A percentile compares a stretch with the other conserved stretches of the same genome.
These are phyloP conservation scores for Bacterosira constricta DNA, from an alignment of 108 stramenopile genomes.

Conservation along the genomic window DNA sequence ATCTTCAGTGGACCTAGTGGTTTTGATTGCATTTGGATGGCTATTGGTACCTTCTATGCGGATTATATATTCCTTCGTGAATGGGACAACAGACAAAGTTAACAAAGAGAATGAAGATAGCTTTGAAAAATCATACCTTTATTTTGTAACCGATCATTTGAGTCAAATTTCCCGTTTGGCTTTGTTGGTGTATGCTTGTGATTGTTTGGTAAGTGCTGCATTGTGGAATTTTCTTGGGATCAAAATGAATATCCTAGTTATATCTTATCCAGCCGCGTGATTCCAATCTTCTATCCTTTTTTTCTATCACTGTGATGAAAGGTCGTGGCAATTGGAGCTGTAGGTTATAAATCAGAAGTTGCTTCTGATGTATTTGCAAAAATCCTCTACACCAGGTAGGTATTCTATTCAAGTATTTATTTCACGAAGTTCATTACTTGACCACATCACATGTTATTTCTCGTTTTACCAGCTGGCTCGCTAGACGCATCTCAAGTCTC, in stretches of 20 bases:
- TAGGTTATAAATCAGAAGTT: neutral
- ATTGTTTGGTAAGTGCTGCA: slow-evolving; percentile 23
- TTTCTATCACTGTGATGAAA: too few species aligned
- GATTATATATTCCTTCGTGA: slow-evolving; percentile 1
- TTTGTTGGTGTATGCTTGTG: slow-evolving; percentile 19
- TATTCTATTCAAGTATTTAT: neutral
- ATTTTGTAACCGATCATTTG: neutral
- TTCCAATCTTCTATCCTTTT: too few species aligned
- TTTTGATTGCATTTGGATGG: slow-evolving; percentile 14
- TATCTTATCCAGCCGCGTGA: too few species aligned
- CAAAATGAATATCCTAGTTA: too few species aligned
- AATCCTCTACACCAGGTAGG: slow-evolving; percentile 15
- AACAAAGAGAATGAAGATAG: neutral
- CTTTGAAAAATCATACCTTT: slow-evolving; percentile 12
- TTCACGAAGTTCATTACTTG: too few species aligned
- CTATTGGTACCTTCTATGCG: slow-evolving; percentile 13
- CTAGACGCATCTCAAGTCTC: slow-evolving; percentile 2
- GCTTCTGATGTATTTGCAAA: slow-evolving; percentile 26
- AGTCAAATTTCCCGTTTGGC: slow-evolving; percentile 14
- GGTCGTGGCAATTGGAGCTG: slow-evolving; percentile 7
- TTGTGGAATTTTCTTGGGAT: too few species aligned
- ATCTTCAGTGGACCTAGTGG: slow-evolving; percentile 6
- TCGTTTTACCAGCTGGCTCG: slow-evolving; percentile 22
- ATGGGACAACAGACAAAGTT: neutral
- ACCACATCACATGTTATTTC: neutral